phyloP scores from a whole-genome alignment of 1,139 yeast species.

The Debaryomyces singareniensis region DNA sequence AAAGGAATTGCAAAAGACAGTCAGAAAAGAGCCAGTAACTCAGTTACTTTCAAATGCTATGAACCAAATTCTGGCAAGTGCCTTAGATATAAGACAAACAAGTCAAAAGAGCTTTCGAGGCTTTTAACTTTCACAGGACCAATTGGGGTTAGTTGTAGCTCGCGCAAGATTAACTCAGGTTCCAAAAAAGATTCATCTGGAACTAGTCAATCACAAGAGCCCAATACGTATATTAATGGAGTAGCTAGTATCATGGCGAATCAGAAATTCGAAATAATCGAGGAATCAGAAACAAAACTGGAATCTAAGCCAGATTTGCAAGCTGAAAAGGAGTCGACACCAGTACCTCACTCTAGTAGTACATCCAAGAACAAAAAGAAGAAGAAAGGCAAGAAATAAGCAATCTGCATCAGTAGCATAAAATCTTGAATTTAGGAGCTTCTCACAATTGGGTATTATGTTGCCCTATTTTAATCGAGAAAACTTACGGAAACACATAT shows the following conservation, averaged over 20 bases:
- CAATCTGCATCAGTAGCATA: too few relatives aligned
- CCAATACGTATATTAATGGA: slow-evolving; percentile 24
- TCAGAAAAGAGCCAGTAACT: slow-evolving; percentile 20
- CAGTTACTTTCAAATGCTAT: slow-evolving; percentile 59
- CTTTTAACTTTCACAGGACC: slow-evolving; percentile 84
- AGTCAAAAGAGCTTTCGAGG: slow-evolving; percentile 73
- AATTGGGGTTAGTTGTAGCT: slow-evolving; percentile 59
- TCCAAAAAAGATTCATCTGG: too few relatives aligned
- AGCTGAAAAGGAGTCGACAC: slow-evolving; percentile 5
- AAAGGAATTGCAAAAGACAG: slow-evolving; percentile 13
- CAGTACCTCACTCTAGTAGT: slow-evolving; percentile 6
- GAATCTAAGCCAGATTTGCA: too few relatives aligned
- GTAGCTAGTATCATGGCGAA: slow-evolving; percentile 39
- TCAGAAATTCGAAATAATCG: slow-evolving; percentile 26
- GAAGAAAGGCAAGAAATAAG: slow-evolving; percentile 19
- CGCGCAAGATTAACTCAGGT: too few relatives aligned
- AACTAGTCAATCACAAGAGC: too few relatives aligned
- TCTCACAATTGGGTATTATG: too few relatives aligned
- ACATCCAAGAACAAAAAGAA: slow-evolving; percentile 17
- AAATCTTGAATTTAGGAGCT: too few relatives aligned
- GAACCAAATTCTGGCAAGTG: slow-evolving; percentile 69
- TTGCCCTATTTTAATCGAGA: too few relatives aligned
- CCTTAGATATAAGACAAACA: slow-evolving; percentile 54
- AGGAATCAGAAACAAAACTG: too few relatives aligned
- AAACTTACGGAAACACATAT: too few relatives aligned